Evolutionary conservation across 2,329 filamentous ascomycete species (phyloP).

Genomic region (Fusarium domesticum): DNA sequence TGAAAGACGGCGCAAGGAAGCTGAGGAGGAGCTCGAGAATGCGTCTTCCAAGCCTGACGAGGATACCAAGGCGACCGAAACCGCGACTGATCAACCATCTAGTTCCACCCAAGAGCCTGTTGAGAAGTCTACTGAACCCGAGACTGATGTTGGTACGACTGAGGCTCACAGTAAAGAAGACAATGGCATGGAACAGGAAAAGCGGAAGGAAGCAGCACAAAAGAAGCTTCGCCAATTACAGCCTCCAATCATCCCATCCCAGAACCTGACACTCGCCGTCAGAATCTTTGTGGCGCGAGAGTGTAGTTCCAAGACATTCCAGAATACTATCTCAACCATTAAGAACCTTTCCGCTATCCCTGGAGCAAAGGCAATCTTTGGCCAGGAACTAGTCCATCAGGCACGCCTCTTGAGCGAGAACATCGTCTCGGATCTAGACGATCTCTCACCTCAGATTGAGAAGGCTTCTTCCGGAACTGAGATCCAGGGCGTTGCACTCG

Average conservation of each 20-base stretch:
- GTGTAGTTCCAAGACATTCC: slow-evolving; percentile 96
- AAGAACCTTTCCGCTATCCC: slow-evolving; percentile 95
- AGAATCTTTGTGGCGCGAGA: slow-evolving; percentile 95
- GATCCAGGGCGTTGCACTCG: slow-evolving; percentile 87
- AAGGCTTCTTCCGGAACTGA: slow-evolving; percentile 87
- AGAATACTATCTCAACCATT: slow-evolving; percentile 96
- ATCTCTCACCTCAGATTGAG: slow-evolving; percentile 81
- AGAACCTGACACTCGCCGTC: slow-evolving; percentile 90
- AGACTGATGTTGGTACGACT: slow-evolving; percentile 22
- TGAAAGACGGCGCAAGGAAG: slow-evolving; percentile 78
- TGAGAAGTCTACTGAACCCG: slow-evolving; percentile 8
- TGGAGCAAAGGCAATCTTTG: slow-evolving; percentile 84
- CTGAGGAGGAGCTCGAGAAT: slow-evolving; percentile 52
- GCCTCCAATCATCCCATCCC: slow-evolving; percentile 80
- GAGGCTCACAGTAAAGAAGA: slow-evolving; percentile 29
- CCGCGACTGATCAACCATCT: slow-evolving; percentile 16
- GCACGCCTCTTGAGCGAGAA: slow-evolving; percentile 80
- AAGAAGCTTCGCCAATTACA: slow-evolving; percentile 61
- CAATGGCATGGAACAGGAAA: slow-evolving; percentile 34
- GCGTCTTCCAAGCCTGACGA: slow-evolving; percentile 36
- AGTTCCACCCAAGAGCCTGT: slow-evolving; percentile 35
- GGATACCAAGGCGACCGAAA: slow-evolving; percentile 30
- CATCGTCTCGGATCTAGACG: slow-evolving; percentile 79
- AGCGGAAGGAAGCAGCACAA: slow-evolving; percentile 38
- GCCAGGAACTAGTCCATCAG: slow-evolving; percentile 86